A percentile compares a stretch with the other conserved stretches of the same genome.
Conservation (phyloP, 2,329 filamentous ascomycete genomes). For the Pestalotiopsis sp. region DNA sequence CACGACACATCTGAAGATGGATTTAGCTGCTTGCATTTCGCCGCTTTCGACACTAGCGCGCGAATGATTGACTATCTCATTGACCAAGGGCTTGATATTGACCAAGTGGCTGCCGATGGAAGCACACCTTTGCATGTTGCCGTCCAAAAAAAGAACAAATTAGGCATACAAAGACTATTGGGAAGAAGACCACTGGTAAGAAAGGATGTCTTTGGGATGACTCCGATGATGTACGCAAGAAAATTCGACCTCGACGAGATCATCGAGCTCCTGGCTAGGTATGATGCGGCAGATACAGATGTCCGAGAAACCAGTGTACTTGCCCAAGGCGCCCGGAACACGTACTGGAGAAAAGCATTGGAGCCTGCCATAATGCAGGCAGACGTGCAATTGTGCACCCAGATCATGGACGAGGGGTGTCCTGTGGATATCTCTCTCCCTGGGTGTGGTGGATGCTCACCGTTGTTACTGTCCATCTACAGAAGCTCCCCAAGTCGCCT, state of each 20-base stretch:
- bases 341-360: neutral
- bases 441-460: neutral
- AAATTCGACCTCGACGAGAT: neutral
- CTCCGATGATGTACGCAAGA: neutral
- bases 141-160: neutral
- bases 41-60: fast-evolving
- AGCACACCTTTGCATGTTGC: neutral
- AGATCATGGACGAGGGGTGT: neutral
- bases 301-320: fast-evolving
- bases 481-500: neutral
- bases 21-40: neutral
- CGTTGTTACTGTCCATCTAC: neutral
- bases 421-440: neutral
- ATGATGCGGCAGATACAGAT: neutral
- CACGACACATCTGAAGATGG: neutral
- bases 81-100: neutral
- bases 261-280: neutral
- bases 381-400: neutral
- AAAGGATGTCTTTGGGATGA: neutral
- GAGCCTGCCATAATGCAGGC: neutral
- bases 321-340: neutral
- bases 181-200: too few species aligned
- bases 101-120: neutral
- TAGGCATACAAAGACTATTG: fast-evolving
- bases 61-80: neutral